These are phyloP conservation scores for Lasiodiplodia theobromae DNA, from an alignment of 2,329 filamentous ascomycete species.

Conservation along the genomic window DNA sequence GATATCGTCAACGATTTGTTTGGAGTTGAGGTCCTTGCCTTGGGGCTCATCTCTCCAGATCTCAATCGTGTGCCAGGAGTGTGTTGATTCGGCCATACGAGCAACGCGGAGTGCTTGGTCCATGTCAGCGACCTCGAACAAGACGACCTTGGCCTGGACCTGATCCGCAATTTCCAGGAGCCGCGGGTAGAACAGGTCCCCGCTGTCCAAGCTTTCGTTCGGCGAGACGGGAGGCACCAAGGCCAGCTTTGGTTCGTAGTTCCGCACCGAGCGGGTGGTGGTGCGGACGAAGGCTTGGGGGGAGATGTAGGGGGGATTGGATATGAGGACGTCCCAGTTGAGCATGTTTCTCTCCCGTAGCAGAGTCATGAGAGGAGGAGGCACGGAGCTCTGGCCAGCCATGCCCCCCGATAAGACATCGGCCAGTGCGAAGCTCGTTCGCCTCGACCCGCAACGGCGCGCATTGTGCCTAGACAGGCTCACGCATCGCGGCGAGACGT, in stretches of 20 bases:
- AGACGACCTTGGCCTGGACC: constrained; percentile 61
- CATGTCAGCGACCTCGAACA: constrained; percentile 76
- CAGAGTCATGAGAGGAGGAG: constrained; percentile 1
- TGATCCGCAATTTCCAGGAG: constrained; percentile 64
- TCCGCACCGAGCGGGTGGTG: constrained; percentile 76
- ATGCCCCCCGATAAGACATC: constrained; percentile 6
- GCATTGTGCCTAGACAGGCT: constrained; percentile 69
- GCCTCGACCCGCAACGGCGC: background rate
- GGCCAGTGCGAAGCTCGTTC: constrained; percentile 28
- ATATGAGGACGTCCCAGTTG: constrained; percentile 66
- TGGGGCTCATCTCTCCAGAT: constrained; percentile 71
- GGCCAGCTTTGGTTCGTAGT: constrained; percentile 81
- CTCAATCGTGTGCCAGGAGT: constrained; percentile 58
- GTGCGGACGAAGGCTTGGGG: constrained; percentile 64
- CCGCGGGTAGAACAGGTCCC: constrained; percentile 72
- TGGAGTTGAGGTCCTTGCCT: constrained; percentile 44
- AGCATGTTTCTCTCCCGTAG: background rate
- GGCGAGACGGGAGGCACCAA: constrained; percentile 63
- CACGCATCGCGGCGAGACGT: constrained; percentile 73
- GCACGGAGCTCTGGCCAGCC: background rate
- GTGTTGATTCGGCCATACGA: constrained; percentile 49
- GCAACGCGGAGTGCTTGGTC: constrained; percentile 72
- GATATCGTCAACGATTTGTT: background rate
- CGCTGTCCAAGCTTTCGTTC: constrained; percentile 28
- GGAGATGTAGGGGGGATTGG: constrained; percentile 93